Evolutionary conservation across 2,329 filamentous ascomycete genomes (phyloP), one percentile per base, ranked within the genome.

Genomic region (Orbilia oligospora): DNA sequence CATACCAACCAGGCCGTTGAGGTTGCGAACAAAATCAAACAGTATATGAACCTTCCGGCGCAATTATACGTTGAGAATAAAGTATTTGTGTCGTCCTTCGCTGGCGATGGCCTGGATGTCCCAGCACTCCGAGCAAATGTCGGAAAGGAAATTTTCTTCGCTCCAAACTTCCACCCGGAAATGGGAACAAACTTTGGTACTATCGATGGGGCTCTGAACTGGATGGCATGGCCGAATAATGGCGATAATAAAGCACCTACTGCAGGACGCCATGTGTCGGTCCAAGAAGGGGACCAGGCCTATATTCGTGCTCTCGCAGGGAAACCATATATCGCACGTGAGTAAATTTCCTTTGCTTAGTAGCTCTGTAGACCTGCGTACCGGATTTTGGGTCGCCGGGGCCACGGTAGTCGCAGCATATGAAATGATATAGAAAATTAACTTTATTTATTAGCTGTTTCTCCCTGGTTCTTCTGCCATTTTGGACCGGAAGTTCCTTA

Each of bases 41-140:
- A 82, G 27, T 84, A 84, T 82, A 84, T 84, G 77, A 71, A 80
- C 12, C 84, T 83, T 5, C 63, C 81, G 14, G 85, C 85, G 16
- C 85, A 88, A 80, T 83, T 85, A 80, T 84, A 83, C 56, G 84
- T 86, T 64, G 83, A 86, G 27, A 83, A 82, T n/a, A 83, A 84
- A 66, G 85, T 87, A 0, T 83, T 88, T 24, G 87, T 87, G 2
- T 87, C 86, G 3, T 88, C 87, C 0, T 88, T 88, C 67, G 87
- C 87, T 81, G 87, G 87, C 1, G 83, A 85, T 5, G 81, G 80
- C 24, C 86, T 85, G 81, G 83, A 84, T 3, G 83, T 83, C 24
- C 71, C 81, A 1, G 78, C 81, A 0, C 86, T 88, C 65, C 84
- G 85, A 51, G 72, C 81, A 18, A 79, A 82, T 24, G 84, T 84